These are phyloP conservation scores for Ochromonas danica DNA, from an alignment of 108 stramenopile genomes.

Conservation along the genomic window DNA sequence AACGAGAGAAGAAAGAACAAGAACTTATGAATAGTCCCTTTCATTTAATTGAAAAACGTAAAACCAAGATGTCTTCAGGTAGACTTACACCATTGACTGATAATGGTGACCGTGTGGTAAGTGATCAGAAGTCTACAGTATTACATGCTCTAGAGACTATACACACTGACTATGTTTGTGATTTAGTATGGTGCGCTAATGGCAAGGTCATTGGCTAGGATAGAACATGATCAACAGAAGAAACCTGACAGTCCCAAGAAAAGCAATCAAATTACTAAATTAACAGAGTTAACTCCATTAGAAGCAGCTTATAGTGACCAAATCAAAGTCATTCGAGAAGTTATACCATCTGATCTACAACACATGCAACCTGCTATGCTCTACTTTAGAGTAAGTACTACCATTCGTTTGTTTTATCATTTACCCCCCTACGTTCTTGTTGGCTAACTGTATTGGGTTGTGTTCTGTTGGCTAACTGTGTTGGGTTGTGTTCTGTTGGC, in stretches of 20 bases:
- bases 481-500: too few species aligned
- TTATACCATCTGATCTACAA: not conserved
- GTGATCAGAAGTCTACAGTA: not conserved
- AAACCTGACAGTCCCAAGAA: not conserved
- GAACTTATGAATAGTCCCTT: not conserved
- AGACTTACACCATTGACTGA: not conserved
- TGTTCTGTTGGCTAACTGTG: too few species aligned
- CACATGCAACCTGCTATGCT: not conserved
- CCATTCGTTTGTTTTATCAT: too few species aligned
- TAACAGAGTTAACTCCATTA: not conserved
- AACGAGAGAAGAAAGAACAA: not conserved
- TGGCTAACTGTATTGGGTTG: too few species aligned
- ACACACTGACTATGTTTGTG: not conserved
- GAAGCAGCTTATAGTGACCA: not conserved
- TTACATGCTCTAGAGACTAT: not conserved
- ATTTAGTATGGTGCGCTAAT: not conserved
- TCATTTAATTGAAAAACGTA: not conserved
- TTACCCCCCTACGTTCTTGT: too few species aligned
- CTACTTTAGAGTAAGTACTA: not conserved
- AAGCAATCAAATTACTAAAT: not conserved
- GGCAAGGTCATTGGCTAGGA: not conserved
- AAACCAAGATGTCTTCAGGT: not conserved
- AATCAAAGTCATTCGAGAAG: not conserved
- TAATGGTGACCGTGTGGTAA: not conserved
- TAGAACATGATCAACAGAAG: not conserved